Evolutionary conservation across 768 basidiomycete species (phyloP).

Genomic region (Paxillus involutus): DNA sequence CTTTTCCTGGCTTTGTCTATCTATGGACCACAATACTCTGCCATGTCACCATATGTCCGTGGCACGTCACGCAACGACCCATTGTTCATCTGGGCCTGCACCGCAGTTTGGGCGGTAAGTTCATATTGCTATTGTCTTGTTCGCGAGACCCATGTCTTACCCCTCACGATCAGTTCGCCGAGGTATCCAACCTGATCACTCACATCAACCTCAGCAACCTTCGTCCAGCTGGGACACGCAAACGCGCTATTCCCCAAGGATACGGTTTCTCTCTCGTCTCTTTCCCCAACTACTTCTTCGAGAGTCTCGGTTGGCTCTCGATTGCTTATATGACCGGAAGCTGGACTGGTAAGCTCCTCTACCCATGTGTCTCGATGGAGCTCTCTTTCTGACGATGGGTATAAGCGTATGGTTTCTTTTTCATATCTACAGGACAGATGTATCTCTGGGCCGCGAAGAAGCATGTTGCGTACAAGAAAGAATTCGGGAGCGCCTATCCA

Average conservation of each 20-base stretch:
- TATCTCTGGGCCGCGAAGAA: slow-evolving; percentile 88
- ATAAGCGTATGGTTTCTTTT: slow-evolving; percentile 64
- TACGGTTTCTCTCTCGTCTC: slow-evolving; percentile 89
- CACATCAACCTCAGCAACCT: slow-evolving; percentile 84
- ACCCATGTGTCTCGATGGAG: neutral
- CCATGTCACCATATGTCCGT: slow-evolving; percentile 57
- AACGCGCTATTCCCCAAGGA: slow-evolving; percentile 86
- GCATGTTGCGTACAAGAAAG: slow-evolving; percentile 85
- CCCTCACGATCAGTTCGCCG: slow-evolving; percentile 58
- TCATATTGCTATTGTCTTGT: neutral
- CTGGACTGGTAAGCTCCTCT: slow-evolving; percentile 57
- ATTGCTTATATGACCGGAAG: slow-evolving; percentile 79
- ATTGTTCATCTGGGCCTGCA: slow-evolving; percentile 63
- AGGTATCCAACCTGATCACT: slow-evolving; percentile 81
- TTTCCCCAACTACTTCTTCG: slow-evolving; percentile 95
- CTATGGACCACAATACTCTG: slow-evolving; percentile 79
- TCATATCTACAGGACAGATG: slow-evolving; percentile 68
- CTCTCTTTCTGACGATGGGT: neutral
- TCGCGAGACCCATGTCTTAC: neutral
- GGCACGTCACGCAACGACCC: slow-evolving; percentile 66
- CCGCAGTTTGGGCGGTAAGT: slow-evolving; percentile 76
- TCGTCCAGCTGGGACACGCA: slow-evolving; percentile 76
- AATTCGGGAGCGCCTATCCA: slow-evolving; percentile 88
- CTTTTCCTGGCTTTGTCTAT: slow-evolving; percentile 75
- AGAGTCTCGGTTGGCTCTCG: slow-evolving; percentile 71